Base-by-base conservation (phyloP, 2,329 filamentous ascomycete genomes). In the Neonectria neomacrospora region DNA sequence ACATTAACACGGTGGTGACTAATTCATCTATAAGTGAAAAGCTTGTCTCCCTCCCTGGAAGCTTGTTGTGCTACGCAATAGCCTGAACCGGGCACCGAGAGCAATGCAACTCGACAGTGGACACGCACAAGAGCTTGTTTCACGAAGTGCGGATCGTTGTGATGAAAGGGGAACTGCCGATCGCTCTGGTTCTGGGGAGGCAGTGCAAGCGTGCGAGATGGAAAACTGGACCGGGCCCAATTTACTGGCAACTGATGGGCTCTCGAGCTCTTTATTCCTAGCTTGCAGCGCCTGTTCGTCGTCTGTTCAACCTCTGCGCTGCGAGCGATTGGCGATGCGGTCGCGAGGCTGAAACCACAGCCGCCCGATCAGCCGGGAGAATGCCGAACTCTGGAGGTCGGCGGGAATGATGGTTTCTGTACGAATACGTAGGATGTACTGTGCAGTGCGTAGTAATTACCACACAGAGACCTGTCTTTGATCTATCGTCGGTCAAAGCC, bases 101-200 rank as follows among this genome's bases (percentile, higher is more conserved):
- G 12, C 20, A 41, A 37, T 56, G 39, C 39, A 30, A 26, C 41
- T 58, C 60, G 55, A 37, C 23, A 58, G 37, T 51, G 54, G 22
- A 41, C 37, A 34, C 28, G n/a, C 54, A 42, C 54, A 18, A 39
- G 34, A 51, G 37, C 47, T 30, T 54, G 60, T 63, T 63, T 63
- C 60, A 63, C 34, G 34, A 45, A 50, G 45, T 45, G 54, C 60
- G 54, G 60, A 63, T 63, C 50, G 48, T 37, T 54, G 58, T 63
- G 42, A 58, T 53, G 23, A 57, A 44, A 34, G 59, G 48, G 47
- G 42, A 28, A 26, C 9, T 50, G 45, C 16, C 20, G 30, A 50
- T 47, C 34, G 26, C 50, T 28, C 28, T 50, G 41, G 22, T 30
- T 55, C 41, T 18, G 28, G 26, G 37, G 54, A 54, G 54, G 60